Percentiles rank a stretch among this genome's conserved stretches.
These are phyloP conservation scores for Ophiocytium majus DNA, from an alignment of 352 stramenopile genomes.

Conservation along the genomic window DNA sequence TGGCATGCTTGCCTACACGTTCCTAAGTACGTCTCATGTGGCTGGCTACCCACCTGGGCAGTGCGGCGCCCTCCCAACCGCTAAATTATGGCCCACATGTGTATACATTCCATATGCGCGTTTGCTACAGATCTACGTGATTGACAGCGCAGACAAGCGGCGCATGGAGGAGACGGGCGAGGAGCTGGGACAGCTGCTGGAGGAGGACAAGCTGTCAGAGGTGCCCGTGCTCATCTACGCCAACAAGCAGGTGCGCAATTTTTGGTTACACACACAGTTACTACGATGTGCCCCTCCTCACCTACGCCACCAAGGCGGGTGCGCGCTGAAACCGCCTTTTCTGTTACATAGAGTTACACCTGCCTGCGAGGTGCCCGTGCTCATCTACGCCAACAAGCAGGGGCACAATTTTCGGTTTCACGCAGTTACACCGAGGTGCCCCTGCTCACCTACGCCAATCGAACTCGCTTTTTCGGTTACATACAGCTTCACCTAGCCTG, in stretches of 20 bases:
- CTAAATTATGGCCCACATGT: no score
- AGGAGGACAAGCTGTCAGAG: constrained; percentile 86
- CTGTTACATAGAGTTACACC: no score
- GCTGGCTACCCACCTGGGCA: no score
- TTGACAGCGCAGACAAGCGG: constrained; percentile 83
- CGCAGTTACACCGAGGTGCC: not conserved
- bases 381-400: constrained; percentile 95
- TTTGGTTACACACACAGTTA: not conserved
- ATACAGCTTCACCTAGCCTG: no score
- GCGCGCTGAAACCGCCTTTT: no score
- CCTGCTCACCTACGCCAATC: no score
- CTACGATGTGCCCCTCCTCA: not conserved
- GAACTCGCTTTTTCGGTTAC: no score
- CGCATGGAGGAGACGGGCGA: constrained; percentile 86
- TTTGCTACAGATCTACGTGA: constrained; percentile 81
- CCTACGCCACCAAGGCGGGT: no score
- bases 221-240: constrained; percentile 89
- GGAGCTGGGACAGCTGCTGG: constrained; percentile 84
- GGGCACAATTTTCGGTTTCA: constrained; percentile 79
- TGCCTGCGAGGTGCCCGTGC: constrained; percentile 83
- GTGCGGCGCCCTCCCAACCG: no score
- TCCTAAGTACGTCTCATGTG: no score
- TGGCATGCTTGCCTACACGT: no score
- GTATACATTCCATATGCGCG: no score
- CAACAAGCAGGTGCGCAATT: constrained; percentile 94